Percentiles rank a stretch among this genome's conserved stretches.
These are phyloP conservation scores for Solanum tarijense DNA, from an alignment of 257 asterid genomes.

Conservation along the genomic window DNA sequence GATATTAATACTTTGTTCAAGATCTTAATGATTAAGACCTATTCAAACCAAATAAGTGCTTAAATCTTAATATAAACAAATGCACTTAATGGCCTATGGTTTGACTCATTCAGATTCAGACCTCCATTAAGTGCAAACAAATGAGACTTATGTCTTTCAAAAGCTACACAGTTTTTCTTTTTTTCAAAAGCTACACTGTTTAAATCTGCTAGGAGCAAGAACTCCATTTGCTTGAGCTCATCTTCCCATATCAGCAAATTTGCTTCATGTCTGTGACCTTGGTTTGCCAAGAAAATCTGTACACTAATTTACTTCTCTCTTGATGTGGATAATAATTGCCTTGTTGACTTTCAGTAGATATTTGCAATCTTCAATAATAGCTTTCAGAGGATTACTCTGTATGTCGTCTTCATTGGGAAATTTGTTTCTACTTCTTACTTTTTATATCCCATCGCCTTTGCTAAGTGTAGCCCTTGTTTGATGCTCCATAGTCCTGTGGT, in stretches of 20 bases:
- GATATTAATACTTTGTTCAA: neutral
- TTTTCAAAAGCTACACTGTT: neutral
- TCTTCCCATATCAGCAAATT: neutral
- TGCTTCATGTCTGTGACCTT: neutral
- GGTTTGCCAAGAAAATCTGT: neutral
- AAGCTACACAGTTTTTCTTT: no score
- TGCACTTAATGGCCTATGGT: neutral
- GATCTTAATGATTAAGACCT: neutral
- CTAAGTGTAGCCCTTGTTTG: neutral
- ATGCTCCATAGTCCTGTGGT: neutral
- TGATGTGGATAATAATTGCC: neutral
- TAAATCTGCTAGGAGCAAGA: neutral
- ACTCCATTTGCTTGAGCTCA: neutral
- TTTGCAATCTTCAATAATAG: neutral
- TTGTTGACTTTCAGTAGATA: neutral
- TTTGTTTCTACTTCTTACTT: neutral
- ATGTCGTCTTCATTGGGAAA: neutral
- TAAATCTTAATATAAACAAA: neutral
- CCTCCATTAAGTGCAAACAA: neutral
- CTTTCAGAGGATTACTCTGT: neutral
- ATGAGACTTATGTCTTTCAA: neutral
- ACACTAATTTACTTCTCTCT: neutral
- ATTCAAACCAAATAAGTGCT: neutral
- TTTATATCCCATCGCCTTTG: neutral
- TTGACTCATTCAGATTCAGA: neutral